phyloP scores from a whole-genome alignment of 2,329 filamentous ascomycete genomes.

The Fusarium agapanthi region DNA sequence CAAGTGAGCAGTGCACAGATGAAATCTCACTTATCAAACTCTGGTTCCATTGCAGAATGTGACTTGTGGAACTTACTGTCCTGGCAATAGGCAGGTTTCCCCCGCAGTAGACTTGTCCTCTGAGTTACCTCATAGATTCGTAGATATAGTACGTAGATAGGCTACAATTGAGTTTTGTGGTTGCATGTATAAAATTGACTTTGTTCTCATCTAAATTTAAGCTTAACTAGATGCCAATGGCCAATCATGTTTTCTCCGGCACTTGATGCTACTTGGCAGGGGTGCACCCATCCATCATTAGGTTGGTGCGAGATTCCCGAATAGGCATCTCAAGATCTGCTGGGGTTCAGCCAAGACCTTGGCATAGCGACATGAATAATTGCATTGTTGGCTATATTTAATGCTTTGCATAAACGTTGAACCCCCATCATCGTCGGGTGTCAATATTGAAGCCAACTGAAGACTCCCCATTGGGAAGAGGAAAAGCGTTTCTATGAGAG shows the following conservation, averaged over 20 bases:
- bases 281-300: not conserved
- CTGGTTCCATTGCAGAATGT: not conserved
- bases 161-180: not conserved
- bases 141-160: not conserved
- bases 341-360: slow-evolving; percentile 12
- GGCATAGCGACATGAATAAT: not conserved
- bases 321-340: not conserved
- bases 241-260: slow-evolving; percentile 2
- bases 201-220: not conserved
- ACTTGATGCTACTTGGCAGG: not conserved
- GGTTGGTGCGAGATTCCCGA: not conserved
- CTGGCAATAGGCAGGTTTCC: too few species aligned
- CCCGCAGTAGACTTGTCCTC: not conserved
- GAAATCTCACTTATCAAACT: not conserved
- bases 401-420: not conserved
- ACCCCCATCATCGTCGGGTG: not conserved
- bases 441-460: not conserved
- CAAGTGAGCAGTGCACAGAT: not conserved
- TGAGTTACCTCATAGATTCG: not conserved
- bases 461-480: too few species aligned
- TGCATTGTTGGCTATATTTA: not conserved
- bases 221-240: not conserved
- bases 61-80: not conserved
- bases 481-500: not conserved
- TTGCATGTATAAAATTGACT: not conserved